These are phyloP conservation scores for Trametes gibbosa DNA, from an alignment of 768 basidiomycete genomes.

Conservation along the genomic window DNA sequence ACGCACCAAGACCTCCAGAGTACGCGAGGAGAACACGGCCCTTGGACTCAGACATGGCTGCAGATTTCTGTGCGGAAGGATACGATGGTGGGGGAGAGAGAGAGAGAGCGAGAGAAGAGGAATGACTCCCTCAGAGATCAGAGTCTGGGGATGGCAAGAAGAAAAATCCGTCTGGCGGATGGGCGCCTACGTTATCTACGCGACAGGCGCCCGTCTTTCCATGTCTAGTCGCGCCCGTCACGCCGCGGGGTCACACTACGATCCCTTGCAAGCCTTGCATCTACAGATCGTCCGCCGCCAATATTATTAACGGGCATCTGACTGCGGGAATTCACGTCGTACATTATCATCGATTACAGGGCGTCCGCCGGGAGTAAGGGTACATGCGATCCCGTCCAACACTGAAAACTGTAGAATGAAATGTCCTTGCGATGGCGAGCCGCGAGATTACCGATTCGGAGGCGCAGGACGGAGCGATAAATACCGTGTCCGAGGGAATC, in stretches of 20 bases:
- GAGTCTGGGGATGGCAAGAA: not conserved
- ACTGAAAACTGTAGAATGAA: not conserved
- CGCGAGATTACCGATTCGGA: not conserved
- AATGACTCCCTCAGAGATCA: constrained; percentile 5
- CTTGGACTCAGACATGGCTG: constrained; percentile 38
- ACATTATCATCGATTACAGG: not conserved
- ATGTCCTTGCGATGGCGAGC: not conserved
- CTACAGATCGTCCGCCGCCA: no score
- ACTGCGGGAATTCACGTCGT: not conserved
- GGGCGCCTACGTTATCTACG: not conserved
- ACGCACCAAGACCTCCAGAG: constrained; percentile 94
- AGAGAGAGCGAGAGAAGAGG: not conserved
- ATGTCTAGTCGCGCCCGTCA: constrained; percentile 14
- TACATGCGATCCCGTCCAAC: constrained; percentile 10
- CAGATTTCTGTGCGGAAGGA: not conserved
- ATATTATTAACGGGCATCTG: no score
- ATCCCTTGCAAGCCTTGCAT: no score
- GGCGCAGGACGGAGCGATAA: not conserved
- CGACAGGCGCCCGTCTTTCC: not conserved
- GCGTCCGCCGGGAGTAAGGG: not conserved
- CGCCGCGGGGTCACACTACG: not conserved
- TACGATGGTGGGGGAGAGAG: not conserved
- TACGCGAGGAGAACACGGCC: constrained; percentile 96
- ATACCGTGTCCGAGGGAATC: not conserved
- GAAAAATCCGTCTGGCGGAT: constrained; percentile 8